phyloP scores from a whole-genome alignment of 331 rosid genomes.

The Rhamnella rubrinervis region DNA sequence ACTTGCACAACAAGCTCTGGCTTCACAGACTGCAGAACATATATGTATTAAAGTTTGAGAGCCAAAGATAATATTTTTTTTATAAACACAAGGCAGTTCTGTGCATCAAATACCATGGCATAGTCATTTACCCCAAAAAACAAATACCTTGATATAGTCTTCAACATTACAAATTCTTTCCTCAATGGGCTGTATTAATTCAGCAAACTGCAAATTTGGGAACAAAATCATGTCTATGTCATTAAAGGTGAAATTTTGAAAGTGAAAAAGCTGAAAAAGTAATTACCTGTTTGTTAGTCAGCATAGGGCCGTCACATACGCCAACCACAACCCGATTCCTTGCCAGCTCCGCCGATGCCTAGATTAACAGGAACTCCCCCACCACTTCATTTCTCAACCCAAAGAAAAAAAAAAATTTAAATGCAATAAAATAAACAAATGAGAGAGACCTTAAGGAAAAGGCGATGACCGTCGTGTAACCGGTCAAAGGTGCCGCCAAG shows the following conservation, averaged over 20 bases:
- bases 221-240: neutral
- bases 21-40: constrained; percentile 66
- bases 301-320: constrained; percentile 88
- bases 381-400: neutral
- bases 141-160: constrained; percentile 68
- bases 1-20: constrained; percentile 69
- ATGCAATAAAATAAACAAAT: neutral
- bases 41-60: constrained; percentile 12
- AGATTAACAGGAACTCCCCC: constrained; percentile 10
- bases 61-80: neutral
- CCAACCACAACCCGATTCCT: constrained; percentile 70
- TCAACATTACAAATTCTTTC: constrained; percentile 61
- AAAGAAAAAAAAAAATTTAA: neutral
- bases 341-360: constrained; percentile 74
- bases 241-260: neutral
- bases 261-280: neutral
- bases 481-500: constrained; percentile 95
- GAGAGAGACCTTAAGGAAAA: constrained; percentile 73
- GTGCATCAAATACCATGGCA: constrained; percentile 1
- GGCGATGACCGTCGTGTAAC: constrained; percentile 87
- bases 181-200: constrained; percentile 77
- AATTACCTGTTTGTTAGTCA: constrained; percentile 65
- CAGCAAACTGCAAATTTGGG: constrained; percentile 56
- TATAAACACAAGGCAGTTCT: neutral
- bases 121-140: no score